phyloP scores from a whole-genome alignment of 192 early-diverging fungal genomes.

The Geranomyces variabilis region DNA sequence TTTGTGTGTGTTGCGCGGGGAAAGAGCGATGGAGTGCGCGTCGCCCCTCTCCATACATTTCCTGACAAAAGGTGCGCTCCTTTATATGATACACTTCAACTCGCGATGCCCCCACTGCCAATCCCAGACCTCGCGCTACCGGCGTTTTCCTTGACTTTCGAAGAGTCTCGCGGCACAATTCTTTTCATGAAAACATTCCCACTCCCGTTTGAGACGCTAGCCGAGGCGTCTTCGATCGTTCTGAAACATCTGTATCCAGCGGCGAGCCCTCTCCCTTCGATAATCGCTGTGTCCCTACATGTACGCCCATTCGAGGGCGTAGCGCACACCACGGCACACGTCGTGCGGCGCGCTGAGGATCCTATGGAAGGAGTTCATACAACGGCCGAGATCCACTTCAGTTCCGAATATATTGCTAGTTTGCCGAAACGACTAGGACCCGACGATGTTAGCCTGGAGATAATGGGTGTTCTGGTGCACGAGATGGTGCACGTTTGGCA shows the following conservation, averaged over 20 bases:
- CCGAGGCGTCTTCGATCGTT: background rate
- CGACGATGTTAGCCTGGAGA: conserved; percentile 10
- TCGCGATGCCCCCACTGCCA: too few species aligned
- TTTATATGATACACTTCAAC: too few species aligned
- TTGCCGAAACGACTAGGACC: background rate
- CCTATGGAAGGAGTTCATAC: background rate
- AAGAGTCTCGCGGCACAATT: background rate
- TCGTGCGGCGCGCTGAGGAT: too few species aligned
- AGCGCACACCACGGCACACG: conserved; percentile 20
- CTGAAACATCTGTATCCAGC: background rate
- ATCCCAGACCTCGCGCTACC: background rate
- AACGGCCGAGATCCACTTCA: conserved; percentile 44
- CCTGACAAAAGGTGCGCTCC: too few species aligned
- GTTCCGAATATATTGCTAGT: conserved; percentile 24
- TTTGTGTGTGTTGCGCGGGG: too few species aligned
- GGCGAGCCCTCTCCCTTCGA: background rate
- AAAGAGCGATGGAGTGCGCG: too few species aligned
- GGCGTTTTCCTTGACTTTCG: background rate
- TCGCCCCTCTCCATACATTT: too few species aligned
- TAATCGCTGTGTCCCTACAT: background rate
- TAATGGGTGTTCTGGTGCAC: conserved; percentile 37
- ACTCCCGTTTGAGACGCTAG: background rate
- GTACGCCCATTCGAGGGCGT: conserved; percentile 28
- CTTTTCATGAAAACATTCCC: background rate
- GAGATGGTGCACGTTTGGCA: conserved; percentile 42